Conservation (phyloP, 169 alveolate genomes). For the Cystoisospora suis region DNA sequence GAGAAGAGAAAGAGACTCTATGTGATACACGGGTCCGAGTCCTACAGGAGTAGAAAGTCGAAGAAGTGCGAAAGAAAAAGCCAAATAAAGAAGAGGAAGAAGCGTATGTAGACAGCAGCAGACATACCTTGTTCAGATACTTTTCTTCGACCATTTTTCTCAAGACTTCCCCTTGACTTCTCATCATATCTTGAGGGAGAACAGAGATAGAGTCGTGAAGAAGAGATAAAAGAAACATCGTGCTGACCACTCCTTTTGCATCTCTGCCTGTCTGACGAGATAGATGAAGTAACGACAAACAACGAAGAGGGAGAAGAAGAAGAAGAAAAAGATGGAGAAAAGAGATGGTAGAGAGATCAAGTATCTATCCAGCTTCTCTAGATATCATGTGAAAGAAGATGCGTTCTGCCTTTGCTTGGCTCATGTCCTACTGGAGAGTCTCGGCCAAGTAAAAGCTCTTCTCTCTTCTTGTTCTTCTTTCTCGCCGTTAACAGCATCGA, state of each 20-base stretch:
- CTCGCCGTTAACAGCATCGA: too few relatives aligned
- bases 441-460: too few relatives aligned
- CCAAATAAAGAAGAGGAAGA: not conserved
- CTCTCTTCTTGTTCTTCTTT: too few relatives aligned
- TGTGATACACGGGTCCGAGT: not conserved
- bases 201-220: not conserved
- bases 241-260: too few relatives aligned
- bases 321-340: not conserved
- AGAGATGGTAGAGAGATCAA: not conserved
- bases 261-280: too few relatives aligned
- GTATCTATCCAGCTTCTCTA: too few relatives aligned
- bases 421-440: too few relatives aligned
- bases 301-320: not conserved
- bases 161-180: not conserved
- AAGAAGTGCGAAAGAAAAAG: not conserved
- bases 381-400: too few relatives aligned
- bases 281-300: not conserved
- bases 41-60: not conserved
- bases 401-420: too few relatives aligned
- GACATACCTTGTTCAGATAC: conserved; percentile 8
- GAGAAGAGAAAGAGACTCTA: not conserved
- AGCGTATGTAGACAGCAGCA: not conserved
- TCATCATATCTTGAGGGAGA: not conserved
- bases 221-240: conserved; percentile 20
- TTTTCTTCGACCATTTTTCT: not conserved